phyloP scores from a whole-genome alignment of 306 rosid genomes.

The Clitoria ternatea region DNA sequence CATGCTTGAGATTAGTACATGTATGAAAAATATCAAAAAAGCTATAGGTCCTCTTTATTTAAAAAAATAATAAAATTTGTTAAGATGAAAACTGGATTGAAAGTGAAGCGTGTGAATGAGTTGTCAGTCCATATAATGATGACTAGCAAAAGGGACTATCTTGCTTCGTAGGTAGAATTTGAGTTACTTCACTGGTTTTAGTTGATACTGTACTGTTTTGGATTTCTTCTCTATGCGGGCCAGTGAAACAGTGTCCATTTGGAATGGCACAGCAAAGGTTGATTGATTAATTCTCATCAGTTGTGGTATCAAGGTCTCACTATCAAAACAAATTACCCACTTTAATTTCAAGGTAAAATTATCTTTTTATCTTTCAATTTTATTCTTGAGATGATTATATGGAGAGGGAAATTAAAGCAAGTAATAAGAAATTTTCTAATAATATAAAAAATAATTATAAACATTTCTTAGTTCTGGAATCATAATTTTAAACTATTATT shows the following conservation, averaged over 20 bases:
- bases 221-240: not conserved
- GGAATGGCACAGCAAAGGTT: not conserved
- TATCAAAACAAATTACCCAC: not conserved
- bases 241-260: not conserved
- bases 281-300: slow-evolving; percentile 1
- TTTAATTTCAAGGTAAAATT: too few species aligned
- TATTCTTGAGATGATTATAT: too few species aligned
- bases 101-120: slow-evolving; percentile 2
- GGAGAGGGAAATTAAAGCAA: too few species aligned
- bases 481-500: too few species aligned
- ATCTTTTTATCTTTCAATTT: too few species aligned
- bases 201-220: not conserved
- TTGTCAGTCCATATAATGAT: not conserved
- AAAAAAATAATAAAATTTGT: slow-evolving; percentile 3
- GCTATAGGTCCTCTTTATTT: not conserved
- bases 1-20: not conserved
- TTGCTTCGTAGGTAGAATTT: not conserved
- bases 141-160: not conserved
- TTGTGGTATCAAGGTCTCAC: not conserved
- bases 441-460: too few species aligned
- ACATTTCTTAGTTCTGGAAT: too few species aligned
- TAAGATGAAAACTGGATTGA: not conserved
- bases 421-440: too few species aligned
- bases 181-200: not conserved
- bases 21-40: not conserved